Evolutionary conservation across 495 filamentous ascomycete genomes (phyloP).

Genomic region (Extremus antarcticus): DNA sequence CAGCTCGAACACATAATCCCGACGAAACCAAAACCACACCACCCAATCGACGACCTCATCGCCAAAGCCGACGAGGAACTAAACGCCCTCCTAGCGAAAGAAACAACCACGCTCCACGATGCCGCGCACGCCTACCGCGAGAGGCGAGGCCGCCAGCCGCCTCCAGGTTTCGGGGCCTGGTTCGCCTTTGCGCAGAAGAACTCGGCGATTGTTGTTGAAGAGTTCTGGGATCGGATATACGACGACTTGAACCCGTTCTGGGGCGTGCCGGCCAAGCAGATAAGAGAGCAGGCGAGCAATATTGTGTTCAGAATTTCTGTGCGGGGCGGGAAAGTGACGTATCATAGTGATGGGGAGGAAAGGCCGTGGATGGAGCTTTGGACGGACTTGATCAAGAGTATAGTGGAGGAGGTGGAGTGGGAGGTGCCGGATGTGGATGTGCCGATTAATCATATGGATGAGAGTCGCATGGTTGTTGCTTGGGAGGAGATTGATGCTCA

Average conservation of each 20-base stretch:
- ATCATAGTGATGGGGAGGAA: conserved; percentile 15
- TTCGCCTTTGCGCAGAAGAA: conserved; percentile 25
- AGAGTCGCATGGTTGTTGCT: conserved; percentile 24
- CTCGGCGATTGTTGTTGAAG: conserved; percentile 27
- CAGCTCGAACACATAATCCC: neutral
- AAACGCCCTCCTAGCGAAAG: conserved; percentile 20
- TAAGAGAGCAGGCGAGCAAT: conserved; percentile 24
- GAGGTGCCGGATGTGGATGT: conserved; percentile 31
- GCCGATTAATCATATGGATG: conserved; percentile 28
- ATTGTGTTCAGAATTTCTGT: conserved; percentile 23
- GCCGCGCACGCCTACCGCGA: conserved; percentile 25
- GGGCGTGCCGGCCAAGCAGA: conserved; percentile 24
- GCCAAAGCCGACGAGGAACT: conserved; percentile 18
- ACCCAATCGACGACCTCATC: conserved; percentile 31
- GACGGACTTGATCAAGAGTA: conserved; percentile 18
- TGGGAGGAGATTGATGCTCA: conserved; percentile 29
- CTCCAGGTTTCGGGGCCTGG: conserved; percentile 30
- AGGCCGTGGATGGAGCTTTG: conserved; percentile 26
- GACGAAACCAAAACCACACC: conserved; percentile 1
- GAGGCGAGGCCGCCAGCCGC: conserved; percentile 30
- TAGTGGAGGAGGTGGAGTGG: conserved; percentile 19
- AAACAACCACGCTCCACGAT: conserved; percentile 20
- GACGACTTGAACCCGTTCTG: conserved; percentile 31
- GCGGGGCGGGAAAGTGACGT: conserved; percentile 24
- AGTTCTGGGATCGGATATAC: conserved; percentile 35